Base-by-base conservation (phyloP, 2,329 filamentous ascomycete species). In the Chaetomiaceae sp. region DNA sequence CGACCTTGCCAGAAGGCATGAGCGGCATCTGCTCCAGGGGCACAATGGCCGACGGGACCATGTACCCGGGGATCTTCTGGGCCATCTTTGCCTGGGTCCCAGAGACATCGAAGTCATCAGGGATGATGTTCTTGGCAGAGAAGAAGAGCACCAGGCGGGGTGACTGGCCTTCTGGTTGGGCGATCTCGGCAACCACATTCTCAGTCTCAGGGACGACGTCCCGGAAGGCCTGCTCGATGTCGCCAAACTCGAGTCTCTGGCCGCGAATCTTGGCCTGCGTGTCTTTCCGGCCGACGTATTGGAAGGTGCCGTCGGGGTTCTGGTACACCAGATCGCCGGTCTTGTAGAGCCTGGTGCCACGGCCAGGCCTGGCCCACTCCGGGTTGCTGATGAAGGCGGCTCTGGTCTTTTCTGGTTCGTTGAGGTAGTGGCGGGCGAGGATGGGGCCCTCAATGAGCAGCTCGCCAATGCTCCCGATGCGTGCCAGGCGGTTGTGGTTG, bases 211-310 rank as follows among this genome's bases (percentile, higher is more conserved):
- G 51, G 39, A 45, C 25, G 6, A 51, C 46, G 15, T 49, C 34
- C 29, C 45, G 23, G 42, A 42, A 47, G 34, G 51, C 51, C 11
- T 58, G 38, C 43, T 62, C 60, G 19, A 62, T 50, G 29, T 63
- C 61, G 7, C 47, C 58, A 23, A 76, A 66, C 65, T 75, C 81
- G 50, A 78, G 67, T 50, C 77, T 61, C 54, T 73, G 79, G 38
- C 81, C 81, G 22, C 72, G 70, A 20, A 81, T 63, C 63, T 82
- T 81, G 34, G 80, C 71, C 62, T 81, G 78, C 0, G 70, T 71
- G 60, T 81, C 78, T 55, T 75, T 76, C 27, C 60, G 34, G 2
- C 56, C 54, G 6, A 59, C 66, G 58, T 53, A 69, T 1, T 65
- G 53, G 15, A 75, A 62, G 27, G 54, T 57, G n/a, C 63, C 67